Evolutionary conservation across 768 basidiomycete genomes (phyloP).

Genomic region (Leucosporidium creatinivorum): DNA sequence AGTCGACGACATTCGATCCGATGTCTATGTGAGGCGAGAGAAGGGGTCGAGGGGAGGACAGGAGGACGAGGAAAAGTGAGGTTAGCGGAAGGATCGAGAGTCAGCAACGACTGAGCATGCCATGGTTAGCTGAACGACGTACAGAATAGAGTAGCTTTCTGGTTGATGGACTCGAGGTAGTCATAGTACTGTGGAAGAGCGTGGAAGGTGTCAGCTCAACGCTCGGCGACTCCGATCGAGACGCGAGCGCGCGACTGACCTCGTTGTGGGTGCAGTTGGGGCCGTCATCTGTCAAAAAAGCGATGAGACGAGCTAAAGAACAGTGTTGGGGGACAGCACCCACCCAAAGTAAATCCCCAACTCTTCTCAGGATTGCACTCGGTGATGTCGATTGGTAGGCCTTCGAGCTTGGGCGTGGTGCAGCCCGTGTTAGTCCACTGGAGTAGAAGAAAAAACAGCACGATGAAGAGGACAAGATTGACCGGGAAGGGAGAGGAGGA

Average conservation of each 20-base stretch:
- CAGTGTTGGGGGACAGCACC: no score
- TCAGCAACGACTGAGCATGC: neutral
- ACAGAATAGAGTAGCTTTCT: slow-evolving; percentile 34
- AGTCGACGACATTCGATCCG: slow-evolving; percentile 40
- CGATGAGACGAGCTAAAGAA: neutral
- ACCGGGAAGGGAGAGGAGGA: no score
- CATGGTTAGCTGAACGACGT: neutral
- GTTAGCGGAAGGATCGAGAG: neutral
- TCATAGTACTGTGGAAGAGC: slow-evolving; percentile 38
- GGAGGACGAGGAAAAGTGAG: neutral
- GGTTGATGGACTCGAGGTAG: slow-evolving; percentile 39
- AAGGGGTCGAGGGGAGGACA: no score
- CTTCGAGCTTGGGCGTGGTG: no score
- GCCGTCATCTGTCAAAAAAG: slow-evolving; percentile 41
- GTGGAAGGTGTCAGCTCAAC: no score
- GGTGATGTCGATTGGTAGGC: slow-evolving; percentile 37
- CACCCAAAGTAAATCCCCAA: slow-evolving; percentile 43
- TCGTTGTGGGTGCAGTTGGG: slow-evolving; percentile 42
- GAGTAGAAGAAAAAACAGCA: no score
- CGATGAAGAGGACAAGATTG: no score
- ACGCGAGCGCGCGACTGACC: neutral
- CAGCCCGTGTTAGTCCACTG: no score
- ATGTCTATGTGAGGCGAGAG: neutral
- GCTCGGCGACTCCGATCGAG: no score
- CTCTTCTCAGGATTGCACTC: slow-evolving; percentile 41